A percentile compares a stretch with the other conserved stretches of the same genome.
Conservation (phyloP, 2,329 filamentous ascomycete species). For the Westerdykella aurantiaca region DNA sequence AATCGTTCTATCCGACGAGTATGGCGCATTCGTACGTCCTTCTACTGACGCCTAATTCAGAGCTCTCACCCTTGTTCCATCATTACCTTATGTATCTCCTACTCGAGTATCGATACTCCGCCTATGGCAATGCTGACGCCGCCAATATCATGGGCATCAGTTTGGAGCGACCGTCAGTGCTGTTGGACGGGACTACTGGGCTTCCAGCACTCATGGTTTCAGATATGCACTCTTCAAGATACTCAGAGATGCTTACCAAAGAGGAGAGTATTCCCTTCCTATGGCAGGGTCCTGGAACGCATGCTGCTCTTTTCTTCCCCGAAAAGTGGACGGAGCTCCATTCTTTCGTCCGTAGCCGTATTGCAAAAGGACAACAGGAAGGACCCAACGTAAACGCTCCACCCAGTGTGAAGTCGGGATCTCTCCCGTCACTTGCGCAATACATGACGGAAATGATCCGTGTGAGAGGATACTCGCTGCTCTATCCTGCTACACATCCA, state of each 20-base stretch:
- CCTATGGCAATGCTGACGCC: slow-evolving; percentile 41
- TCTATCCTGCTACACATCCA: slow-evolving; percentile 63
- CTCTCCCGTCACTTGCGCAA: slow-evolving; percentile 71
- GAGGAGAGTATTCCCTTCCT: slow-evolving; percentile 57
- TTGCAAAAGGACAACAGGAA: slow-evolving; percentile 37
- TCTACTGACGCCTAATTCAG: slow-evolving; percentile 73
- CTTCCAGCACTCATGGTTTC: slow-evolving; percentile 46
- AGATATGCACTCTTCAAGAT: slow-evolving; percentile 35
- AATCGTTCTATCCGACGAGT: slow-evolving; percentile 77
- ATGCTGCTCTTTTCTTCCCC: slow-evolving; percentile 76
- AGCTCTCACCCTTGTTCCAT: slow-evolving; percentile 75
- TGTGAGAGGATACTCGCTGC: slow-evolving; percentile 67
- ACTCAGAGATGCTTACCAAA: slow-evolving; percentile 20
- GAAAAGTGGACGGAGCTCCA: slow-evolving; percentile 85
- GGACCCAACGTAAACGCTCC: slow-evolving; percentile 17
- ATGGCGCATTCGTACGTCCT: slow-evolving; percentile 66
- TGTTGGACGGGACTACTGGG: slow-evolving; percentile 55
- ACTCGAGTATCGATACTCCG: slow-evolving; percentile 71
- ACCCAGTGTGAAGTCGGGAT: slow-evolving; percentile 53
- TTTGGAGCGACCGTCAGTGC: slow-evolving; percentile 63
- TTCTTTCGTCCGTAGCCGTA: slow-evolving; percentile 63
- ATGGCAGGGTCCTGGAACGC: slow-evolving; percentile 78
- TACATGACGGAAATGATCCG: slow-evolving; percentile 71
- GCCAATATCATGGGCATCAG: slow-evolving; percentile 68
- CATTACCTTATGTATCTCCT: slow-evolving; percentile 78